These are phyloP conservation scores for Xerocomus spinulosus DNA, from an alignment of 768 basidiomycete genomes.

Conservation along the genomic window DNA sequence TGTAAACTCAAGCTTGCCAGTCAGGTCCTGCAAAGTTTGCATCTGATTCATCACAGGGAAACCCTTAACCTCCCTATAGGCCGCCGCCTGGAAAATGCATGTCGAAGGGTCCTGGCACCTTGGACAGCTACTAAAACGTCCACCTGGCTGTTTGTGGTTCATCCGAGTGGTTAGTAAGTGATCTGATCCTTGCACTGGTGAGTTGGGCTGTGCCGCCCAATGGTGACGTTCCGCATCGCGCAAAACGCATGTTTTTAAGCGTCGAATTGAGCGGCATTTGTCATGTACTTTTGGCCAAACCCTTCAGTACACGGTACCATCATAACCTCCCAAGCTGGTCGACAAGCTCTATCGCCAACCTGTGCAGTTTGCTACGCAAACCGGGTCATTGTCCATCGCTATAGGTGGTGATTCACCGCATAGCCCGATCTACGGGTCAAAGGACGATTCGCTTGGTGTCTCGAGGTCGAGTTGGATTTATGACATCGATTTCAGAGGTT, in stretches of 20 bases:
- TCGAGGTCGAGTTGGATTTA: not conserved
- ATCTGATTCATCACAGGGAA: not conserved
- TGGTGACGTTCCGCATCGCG: not conserved
- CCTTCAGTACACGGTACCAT: not conserved
- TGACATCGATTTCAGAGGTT: conserved; percentile 8
- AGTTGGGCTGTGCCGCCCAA: not conserved
- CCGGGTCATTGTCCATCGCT: not conserved
- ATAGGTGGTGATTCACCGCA: not conserved
- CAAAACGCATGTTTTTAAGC: conserved; percentile 9
- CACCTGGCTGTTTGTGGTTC: not conserved
- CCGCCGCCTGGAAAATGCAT: conserved; percentile 8
- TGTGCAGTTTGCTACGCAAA: not conserved
- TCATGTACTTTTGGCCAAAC: conserved; percentile 1
- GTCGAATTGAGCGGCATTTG: not conserved
- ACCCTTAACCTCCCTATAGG: conserved; percentile 6
- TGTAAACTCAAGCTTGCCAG: not conserved
- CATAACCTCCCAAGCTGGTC: not conserved
- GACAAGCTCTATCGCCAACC: not conserved
- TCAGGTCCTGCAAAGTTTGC: too few species aligned
- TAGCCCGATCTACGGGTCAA: not conserved
- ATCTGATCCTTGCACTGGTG: conserved; percentile 3
- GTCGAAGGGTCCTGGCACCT: conserved; percentile 13
- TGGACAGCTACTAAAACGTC: too few species aligned
- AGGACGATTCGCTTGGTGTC: not conserved
- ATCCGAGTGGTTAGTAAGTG: not conserved